These are phyloP conservation scores for Candida smagusa DNA, from an alignment of 1,139 yeast species.

Conservation along the genomic window DNA sequence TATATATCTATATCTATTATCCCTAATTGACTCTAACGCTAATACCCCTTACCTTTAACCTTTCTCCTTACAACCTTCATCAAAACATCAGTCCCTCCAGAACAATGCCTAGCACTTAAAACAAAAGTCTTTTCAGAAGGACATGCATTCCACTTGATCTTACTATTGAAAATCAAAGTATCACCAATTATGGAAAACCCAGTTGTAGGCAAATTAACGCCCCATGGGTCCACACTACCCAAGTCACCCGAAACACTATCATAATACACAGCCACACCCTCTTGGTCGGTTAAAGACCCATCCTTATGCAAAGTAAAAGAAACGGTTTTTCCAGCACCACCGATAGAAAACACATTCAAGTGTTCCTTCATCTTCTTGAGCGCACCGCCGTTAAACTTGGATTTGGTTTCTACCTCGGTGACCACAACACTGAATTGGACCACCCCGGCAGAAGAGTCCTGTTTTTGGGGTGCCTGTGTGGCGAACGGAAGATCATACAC, in stretches of 20 bases:
- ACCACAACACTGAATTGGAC: background rate
- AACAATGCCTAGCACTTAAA: slow-evolving; percentile 23
- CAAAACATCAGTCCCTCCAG: slow-evolving; percentile 26
- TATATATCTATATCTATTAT: no score
- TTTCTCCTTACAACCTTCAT: slow-evolving; percentile 12
- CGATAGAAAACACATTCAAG: slow-evolving; percentile 31
- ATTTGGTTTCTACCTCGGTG: no score
- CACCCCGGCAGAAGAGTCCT: background rate
- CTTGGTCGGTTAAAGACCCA: slow-evolving; percentile 27
- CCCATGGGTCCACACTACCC: slow-evolving; percentile 28
- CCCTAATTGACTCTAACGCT: no score
- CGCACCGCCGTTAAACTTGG: slow-evolving; percentile 14
- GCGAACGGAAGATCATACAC: no score
- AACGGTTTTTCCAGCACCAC: slow-evolving; percentile 27
- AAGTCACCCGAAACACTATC: slow-evolving; percentile 28
- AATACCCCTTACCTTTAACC: no score
- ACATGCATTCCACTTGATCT: slow-evolving; percentile 22
- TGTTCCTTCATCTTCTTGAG: slow-evolving; percentile 27
- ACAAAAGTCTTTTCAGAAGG: slow-evolving; percentile 26
- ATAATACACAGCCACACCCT: slow-evolving; percentile 23
- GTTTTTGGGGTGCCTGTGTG: no score
- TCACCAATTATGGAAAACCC: slow-evolving; percentile 23
- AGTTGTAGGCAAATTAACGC: slow-evolving; percentile 20
- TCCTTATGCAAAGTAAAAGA: slow-evolving; percentile 21
- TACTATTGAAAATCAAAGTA: slow-evolving; percentile 20